Percentiles rank a stretch among this genome's conserved stretches.
Conservation (phyloP, 352 stramenopile species). For the Globisporangium recalcitrans region DNA sequence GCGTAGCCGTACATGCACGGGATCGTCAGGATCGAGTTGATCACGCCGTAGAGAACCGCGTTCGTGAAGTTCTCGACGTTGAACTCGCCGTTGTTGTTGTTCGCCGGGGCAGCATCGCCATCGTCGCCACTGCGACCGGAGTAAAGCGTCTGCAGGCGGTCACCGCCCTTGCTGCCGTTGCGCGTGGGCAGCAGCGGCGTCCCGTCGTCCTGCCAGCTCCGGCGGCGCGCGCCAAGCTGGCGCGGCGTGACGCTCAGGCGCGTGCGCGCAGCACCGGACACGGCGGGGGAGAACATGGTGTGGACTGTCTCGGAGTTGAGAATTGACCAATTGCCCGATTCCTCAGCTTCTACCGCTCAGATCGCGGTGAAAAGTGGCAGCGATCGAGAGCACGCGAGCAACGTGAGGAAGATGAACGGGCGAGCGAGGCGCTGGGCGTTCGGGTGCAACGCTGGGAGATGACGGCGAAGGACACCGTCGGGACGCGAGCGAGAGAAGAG, state of each 20-base stretch:
- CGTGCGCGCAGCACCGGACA: conserved; percentile 48
- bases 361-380: not conserved
- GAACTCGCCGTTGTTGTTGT: not conserved
- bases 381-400: not conserved
- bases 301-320: not conserved
- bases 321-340: not conserved
- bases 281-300: conserved; percentile 56
- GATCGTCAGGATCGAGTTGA: conserved; percentile 93
- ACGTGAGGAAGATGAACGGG: not conserved
- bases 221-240: conserved; percentile 16
- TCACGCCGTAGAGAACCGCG: conserved; percentile 82
- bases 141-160: conserved; percentile 3
- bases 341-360: not conserved
- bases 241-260: conserved; percentile 33
- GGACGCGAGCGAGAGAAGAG: not conserved
- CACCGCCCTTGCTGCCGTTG: conserved; percentile 3
- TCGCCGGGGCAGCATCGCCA: not conserved
- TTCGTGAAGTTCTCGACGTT: conserved; percentile 46
- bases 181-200: conserved; percentile 27
- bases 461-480: not conserved
- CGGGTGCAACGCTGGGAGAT: not conserved
- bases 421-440: no score
- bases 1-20: conserved; percentile 94
- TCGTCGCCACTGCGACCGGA: not conserved
- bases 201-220: conserved; percentile 27